Evolutionary conservation across 305 asterid genomes (phyloP).

Genomic region (Solanum hybrid): DNA sequence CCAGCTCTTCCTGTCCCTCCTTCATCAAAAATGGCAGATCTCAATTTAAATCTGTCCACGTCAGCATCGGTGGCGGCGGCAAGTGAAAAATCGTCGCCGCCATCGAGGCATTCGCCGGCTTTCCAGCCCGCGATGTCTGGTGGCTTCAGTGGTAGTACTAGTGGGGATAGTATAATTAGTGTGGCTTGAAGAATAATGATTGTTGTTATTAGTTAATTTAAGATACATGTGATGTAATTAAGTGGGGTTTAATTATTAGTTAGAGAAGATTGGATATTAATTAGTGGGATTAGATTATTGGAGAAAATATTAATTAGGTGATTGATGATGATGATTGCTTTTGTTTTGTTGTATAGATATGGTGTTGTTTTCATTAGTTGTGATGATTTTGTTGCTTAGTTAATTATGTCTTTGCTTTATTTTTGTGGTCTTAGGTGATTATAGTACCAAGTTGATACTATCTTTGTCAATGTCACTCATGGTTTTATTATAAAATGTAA

Average conservation of each 20-base stretch:
- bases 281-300: background rate
- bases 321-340: slow-evolving; percentile 15
- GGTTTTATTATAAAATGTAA: background rate
- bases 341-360: slow-evolving; percentile 10
- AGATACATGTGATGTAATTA: slow-evolving; percentile 38
- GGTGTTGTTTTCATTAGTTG: slow-evolving; percentile 19
- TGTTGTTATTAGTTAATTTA: slow-evolving; percentile 12
- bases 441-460: background rate
- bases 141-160: slow-evolving; percentile 46
- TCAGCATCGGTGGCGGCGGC: background rate
- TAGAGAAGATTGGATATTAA: slow-evolving; percentile 21
- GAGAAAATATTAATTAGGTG: slow-evolving; percentile 21
- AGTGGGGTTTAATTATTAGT: slow-evolving; percentile 14
- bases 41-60: slow-evolving; percentile 44
- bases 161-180: slow-evolving; percentile 87
- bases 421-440: background rate
- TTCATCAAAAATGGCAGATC: slow-evolving; percentile 60
- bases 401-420: background rate
- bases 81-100: slow-evolving; percentile 24
- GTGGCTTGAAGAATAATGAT: slow-evolving; percentile 59
- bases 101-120: slow-evolving; percentile 35
- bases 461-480: background rate
- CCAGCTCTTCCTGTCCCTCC: slow-evolving; percentile 69
- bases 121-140: slow-evolving; percentile 58
- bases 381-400: slow-evolving; percentile 8